phyloP scores from a whole-genome alignment of 805 yeast species.

The Starmera quercuum region DNA sequence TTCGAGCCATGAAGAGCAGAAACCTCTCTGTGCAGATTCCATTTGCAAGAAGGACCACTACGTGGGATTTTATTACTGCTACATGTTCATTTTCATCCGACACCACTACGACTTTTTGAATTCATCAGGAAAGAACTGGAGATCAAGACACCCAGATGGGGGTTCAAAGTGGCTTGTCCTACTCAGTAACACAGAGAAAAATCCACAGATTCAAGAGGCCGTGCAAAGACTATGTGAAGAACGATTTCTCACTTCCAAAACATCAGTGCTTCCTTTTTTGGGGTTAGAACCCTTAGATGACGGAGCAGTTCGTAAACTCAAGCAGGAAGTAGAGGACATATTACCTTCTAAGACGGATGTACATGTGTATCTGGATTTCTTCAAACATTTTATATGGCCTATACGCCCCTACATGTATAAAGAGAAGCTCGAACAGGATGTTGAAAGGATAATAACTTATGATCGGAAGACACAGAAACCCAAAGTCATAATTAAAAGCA shows the following conservation, averaged over 20 bases:
- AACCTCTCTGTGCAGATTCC: slow-evolving; percentile 10
- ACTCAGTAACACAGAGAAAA: slow-evolving; percentile 7
- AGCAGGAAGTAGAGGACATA: slow-evolving; percentile 22
- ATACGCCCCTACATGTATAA: slow-evolving; percentile 40
- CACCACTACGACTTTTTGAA: slow-evolving; percentile 3
- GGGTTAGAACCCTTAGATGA: slow-evolving; percentile 4
- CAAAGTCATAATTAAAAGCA: slow-evolving; percentile 22
- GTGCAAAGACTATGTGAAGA: slow-evolving; percentile 5
- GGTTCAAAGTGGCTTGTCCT: slow-evolving; percentile 13
- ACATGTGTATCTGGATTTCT: slow-evolving; percentile 33
- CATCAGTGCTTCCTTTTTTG: slow-evolving; percentile 6
- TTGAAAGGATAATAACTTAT: slow-evolving; percentile 28
- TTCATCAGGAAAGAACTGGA: slow-evolving; percentile 5
- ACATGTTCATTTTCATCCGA: slow-evolving; percentile 6
- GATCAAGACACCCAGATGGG: slow-evolving; percentile 10
- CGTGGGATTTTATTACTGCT: slow-evolving; percentile 9
- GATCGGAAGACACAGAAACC: slow-evolving; percentile 22
- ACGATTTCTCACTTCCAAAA: slow-evolving; percentile 2
- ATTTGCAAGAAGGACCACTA: slow-evolving; percentile 13
- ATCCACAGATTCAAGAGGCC: slow-evolving; percentile 4
- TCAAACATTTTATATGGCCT: slow-evolving; percentile 35
- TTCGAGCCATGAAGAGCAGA: slow-evolving; percentile 16
- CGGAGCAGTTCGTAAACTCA: slow-evolving; percentile 21
- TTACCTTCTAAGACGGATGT: slow-evolving; percentile 30
- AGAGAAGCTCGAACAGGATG: slow-evolving; percentile 19